Conservation (phyloP, 352 stramenopile genomes). For the Phytophthora europaea region DNA sequence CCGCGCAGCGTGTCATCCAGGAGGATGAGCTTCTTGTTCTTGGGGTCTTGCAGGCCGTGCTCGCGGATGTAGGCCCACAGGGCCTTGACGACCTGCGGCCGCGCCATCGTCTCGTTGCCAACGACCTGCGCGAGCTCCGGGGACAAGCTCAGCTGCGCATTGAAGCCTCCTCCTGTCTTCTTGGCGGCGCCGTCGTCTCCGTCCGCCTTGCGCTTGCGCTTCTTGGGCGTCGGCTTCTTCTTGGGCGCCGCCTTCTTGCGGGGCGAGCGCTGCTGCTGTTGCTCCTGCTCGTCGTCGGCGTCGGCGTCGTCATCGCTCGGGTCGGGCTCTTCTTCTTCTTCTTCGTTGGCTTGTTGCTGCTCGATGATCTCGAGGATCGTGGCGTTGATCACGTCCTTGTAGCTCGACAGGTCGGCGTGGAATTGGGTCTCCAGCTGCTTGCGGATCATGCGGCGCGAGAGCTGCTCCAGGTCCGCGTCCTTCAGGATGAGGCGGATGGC, state of each 20-base stretch:
- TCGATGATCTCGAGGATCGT: slow-evolving; percentile 87
- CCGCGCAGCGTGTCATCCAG: slow-evolving; percentile 87
- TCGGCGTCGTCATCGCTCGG: slow-evolving; percentile 57
- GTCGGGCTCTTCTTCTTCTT: slow-evolving; percentile 63
- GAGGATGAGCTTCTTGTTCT: slow-evolving; percentile 94
- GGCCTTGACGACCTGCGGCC: slow-evolving; percentile 95
- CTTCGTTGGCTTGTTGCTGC: slow-evolving; percentile 76
- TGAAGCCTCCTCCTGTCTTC: slow-evolving; percentile 69
- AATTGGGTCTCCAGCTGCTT: slow-evolving; percentile 89
- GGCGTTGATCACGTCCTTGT: slow-evolving; percentile 89
- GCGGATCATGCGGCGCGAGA: slow-evolving; percentile 89
- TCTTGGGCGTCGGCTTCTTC: slow-evolving; percentile 69
- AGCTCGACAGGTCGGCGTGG: slow-evolving; percentile 75
- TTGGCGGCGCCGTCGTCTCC: slow-evolving; percentile 26
- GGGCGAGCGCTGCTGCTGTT: slow-evolving; percentile 43
- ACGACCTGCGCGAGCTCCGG: slow-evolving; percentile 88
- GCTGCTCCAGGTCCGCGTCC: slow-evolving; percentile 85
- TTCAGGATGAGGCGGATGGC: slow-evolving; percentile 84
- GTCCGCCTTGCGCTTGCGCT: slow-evolving; percentile 58
- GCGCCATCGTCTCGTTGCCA: slow-evolving; percentile 84
- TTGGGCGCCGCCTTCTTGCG: slow-evolving; percentile 50
- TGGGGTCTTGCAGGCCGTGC: slow-evolving; percentile 95
- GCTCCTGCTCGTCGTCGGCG: slow-evolving; percentile 51
- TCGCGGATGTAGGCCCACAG: slow-evolving; percentile 98
- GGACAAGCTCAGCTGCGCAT: slow-evolving; percentile 78